phyloP scores from a whole-genome alignment of 345 rosid genomes.

The Boechera stricta region DNA sequence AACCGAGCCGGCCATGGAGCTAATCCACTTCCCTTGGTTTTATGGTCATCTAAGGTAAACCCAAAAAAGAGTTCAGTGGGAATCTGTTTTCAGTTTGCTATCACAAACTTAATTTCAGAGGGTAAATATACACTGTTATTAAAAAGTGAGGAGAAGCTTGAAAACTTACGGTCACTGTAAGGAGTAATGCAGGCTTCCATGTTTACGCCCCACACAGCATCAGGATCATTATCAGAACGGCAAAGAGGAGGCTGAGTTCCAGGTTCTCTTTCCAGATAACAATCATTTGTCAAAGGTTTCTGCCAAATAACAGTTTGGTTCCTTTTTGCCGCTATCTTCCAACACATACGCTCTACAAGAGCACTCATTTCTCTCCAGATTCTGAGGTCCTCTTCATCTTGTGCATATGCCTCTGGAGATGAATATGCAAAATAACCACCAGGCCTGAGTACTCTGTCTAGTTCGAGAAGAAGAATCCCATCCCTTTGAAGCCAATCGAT shows the following conservation, averaged over 20 bases:
- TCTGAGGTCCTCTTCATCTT: slow-evolving; percentile 85
- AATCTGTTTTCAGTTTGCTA: neutral
- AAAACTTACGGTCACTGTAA: slow-evolving; percentile 75
- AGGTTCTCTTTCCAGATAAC: slow-evolving; percentile 71
- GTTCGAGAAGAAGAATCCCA: slow-evolving; percentile 89
- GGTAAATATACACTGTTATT: neutral
- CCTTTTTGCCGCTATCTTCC: slow-evolving; percentile 82
- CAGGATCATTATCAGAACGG: slow-evolving; percentile 78
- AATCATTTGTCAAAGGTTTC: slow-evolving; percentile 83
- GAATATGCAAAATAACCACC: slow-evolving; percentile 97
- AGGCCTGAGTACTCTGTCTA: slow-evolving; percentile 88
- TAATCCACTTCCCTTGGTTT: slow-evolving; percentile 76
- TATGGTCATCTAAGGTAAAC: slow-evolving; percentile 64
- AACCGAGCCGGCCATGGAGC: slow-evolving; percentile 94
- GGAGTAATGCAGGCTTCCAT: slow-evolving; percentile 88
- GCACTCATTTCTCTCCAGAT: slow-evolving; percentile 94
- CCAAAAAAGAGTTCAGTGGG: slow-evolving; percentile 21
- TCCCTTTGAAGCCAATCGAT: slow-evolving; percentile 97
- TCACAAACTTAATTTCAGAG: neutral
- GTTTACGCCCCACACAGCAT: slow-evolving; percentile 74
- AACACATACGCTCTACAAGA: slow-evolving; percentile 90
- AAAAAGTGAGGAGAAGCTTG: slow-evolving; percentile 4
- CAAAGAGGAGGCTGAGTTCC: slow-evolving; percentile 87
- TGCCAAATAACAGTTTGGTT: slow-evolving; percentile 94
- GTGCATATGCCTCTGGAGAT: slow-evolving; percentile 97